phyloP scores from a whole-genome alignment of 768 basidiomycete species.

The Trametes gibbosa region DNA sequence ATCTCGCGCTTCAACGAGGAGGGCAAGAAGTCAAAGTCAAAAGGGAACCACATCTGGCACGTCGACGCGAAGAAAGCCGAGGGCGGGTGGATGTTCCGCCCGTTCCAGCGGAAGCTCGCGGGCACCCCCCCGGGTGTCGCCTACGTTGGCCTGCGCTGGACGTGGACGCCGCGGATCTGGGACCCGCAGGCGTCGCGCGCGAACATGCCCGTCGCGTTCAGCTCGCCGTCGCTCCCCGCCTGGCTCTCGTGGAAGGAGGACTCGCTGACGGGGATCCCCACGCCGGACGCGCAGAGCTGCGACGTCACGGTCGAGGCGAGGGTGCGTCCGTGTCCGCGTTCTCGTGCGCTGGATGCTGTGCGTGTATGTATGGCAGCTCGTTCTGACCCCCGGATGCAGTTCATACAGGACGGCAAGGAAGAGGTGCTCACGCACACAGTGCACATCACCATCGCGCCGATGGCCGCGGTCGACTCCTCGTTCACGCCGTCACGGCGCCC shows the following conservation, averaged over 20 bases:
- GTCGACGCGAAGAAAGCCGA: constrained; percentile 90
- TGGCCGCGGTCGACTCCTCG: constrained; percentile 46
- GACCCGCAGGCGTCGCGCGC: constrained; percentile 90
- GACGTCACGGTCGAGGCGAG: constrained; percentile 75
- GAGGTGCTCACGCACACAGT: constrained; percentile 66
- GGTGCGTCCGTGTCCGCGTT: constrained; percentile 44
- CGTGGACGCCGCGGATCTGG: constrained; percentile 93
- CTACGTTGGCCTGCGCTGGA: constrained; percentile 77
- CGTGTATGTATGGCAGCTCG: constrained; percentile 6
- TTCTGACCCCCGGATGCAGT: constrained; percentile 40
- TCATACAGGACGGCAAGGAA: constrained; percentile 71
- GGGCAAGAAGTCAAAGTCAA: constrained; percentile 98
- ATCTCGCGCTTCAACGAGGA: constrained; percentile 99
- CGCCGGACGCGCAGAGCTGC: constrained; percentile 70
- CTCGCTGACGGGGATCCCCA: constrained; percentile 76
- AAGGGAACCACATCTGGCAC: constrained; percentile 99
- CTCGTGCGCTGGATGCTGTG: not conserved
- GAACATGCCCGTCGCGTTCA: constrained; percentile 75
- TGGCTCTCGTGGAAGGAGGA: constrained; percentile 92
- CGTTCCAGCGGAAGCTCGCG: constrained; percentile 85
- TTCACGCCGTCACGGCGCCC: constrained; percentile 45
- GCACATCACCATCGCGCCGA: constrained; percentile 69
- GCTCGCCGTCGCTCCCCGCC: constrained; percentile 74
- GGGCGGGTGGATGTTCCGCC: constrained; percentile 82
- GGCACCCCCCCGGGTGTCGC: constrained; percentile 81